Percentiles rank a stretch among this genome's conserved stretches.
These are phyloP conservation scores for Solanum ahanhuiri DNA, from an alignment of 257 asterid genomes.

Conservation along the genomic window DNA sequence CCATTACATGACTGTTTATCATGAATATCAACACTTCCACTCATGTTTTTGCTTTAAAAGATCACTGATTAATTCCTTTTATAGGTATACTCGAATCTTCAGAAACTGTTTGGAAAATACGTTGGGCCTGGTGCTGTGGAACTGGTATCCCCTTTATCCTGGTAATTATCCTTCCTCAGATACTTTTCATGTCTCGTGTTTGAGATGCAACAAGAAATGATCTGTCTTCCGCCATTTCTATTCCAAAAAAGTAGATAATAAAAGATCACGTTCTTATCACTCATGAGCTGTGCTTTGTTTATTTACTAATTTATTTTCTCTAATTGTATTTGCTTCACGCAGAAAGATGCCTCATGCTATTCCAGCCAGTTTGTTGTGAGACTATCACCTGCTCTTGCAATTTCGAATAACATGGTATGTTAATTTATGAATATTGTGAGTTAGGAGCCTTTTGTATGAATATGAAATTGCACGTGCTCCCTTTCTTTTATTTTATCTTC, in stretches of 20 bases:
- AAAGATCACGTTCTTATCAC: neutral
- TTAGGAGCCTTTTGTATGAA: neutral
- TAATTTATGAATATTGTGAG: neutral
- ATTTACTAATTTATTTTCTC: neutral
- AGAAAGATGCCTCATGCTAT: slow-evolving; percentile 41
- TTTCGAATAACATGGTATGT: slow-evolving; percentile 76
- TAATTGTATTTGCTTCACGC: slow-evolving; percentile 10
- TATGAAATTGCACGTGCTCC: neutral
- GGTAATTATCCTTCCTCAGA: slow-evolving; percentile 16
- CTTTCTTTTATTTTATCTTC: neutral
- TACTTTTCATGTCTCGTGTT: neutral
- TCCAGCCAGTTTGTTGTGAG: slow-evolving; percentile 64
- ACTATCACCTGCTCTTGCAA: slow-evolving; percentile 57
- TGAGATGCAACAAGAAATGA: neutral
- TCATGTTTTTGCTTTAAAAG: neutral
- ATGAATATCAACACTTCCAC: neutral
- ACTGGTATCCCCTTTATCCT: slow-evolving; percentile 56
- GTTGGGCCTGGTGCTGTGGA: slow-evolving; percentile 34
- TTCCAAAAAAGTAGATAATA: neutral
- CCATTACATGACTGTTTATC: neutral
- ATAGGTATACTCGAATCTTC: slow-evolving; percentile 54
- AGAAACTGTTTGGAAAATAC: slow-evolving; percentile 33
- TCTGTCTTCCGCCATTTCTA: neutral
- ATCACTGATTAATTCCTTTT: neutral
- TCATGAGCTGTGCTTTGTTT: neutral